Evolutionary conservation across 2,329 filamentous ascomycete genomes (phyloP), one percentile per base, ranked within the genome.

Genomic region (Penicillium sp.): DNA sequence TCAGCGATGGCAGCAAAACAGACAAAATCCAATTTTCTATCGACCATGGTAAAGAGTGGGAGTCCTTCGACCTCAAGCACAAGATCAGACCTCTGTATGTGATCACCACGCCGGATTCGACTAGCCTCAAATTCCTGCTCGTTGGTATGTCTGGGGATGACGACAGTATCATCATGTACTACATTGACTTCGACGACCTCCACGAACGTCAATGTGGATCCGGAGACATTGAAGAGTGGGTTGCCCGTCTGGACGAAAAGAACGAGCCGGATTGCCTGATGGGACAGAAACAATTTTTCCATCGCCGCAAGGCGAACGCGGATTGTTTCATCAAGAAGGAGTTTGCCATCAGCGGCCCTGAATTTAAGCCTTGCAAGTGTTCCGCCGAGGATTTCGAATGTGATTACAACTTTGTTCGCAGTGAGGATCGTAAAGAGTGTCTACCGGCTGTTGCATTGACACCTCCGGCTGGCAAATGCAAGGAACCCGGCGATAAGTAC

Each of bases 261-360:
- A 88, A 88, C 30, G 83, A 96, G 47, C 83, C 92, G 2, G 90
- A 86, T 47, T 99, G 94, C 71, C 79, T 99, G 61, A 97, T 99
- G 93, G 94, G 94, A 18, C 92, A 96, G 70, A 96, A 87, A 66
- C 93, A 97, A 70, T 90, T 84, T 58, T 99, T 89, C 74, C 82
- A 79, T 51, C 85, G 94, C 60, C 86, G 94, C 64, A 97, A 95
- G 78, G 88, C 91, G 70, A 83, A 90, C 63, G 88, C 89, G 16
- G 85, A 96, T 57, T 99, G 95, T 74, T 96, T 97, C 70, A 81
- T 97, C 63, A 89, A 90, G 64, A 81, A 89, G 56, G 85, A 93
- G 49, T 97, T 96, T 76, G 85, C 91, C 67, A 89, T 94, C 59
- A 86, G 89, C 0, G 74, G 83, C 32, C 84, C 88, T 1, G 78